Percentiles rank a stretch among this genome's conserved stretches.
phyloP scores from a whole-genome alignment of 2,329 filamentous ascomycete genomes.

The Epichloe glyceriae region DNA sequence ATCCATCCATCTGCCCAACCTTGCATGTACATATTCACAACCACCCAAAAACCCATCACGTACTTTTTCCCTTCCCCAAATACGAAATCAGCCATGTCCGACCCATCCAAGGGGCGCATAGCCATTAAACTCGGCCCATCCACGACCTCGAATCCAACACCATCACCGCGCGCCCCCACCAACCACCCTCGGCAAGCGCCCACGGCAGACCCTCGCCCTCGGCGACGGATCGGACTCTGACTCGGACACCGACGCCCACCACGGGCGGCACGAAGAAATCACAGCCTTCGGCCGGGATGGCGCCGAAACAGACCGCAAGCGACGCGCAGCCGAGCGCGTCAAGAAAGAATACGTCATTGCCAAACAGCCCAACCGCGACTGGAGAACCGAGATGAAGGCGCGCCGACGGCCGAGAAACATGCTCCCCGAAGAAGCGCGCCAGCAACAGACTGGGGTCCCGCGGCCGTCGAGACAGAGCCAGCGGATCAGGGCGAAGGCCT shows the following conservation, averaged over 20 bases:
- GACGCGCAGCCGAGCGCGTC: slow-evolving; percentile 12
- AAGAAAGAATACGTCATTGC: slow-evolving; percentile 41
- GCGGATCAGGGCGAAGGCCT: slow-evolving; percentile 40
- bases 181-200: slow-evolving; percentile 35
- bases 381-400: slow-evolving; percentile 41
- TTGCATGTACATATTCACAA: too few relatives aligned
- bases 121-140: slow-evolving; percentile 34
- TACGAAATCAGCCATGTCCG: slow-evolving; percentile 20
- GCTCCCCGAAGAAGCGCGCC: slow-evolving; percentile 42
- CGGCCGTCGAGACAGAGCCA: slow-evolving; percentile 19
- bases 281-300: slow-evolving; percentile 36
- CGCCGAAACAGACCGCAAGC: slow-evolving; percentile 26
- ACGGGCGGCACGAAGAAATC: slow-evolving; percentile 31
- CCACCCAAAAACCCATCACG: too few relatives aligned
- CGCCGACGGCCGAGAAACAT: slow-evolving; percentile 37
- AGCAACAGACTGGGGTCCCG: slow-evolving; percentile 20
- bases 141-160: slow-evolving; percentile 8
- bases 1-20: not conserved
- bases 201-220: slow-evolving; percentile 25
- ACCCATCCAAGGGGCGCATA: slow-evolving; percentile 27
- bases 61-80: not conserved
- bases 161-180: slow-evolving; percentile 18
- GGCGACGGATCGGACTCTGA: slow-evolving; percentile 31
- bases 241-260: slow-evolving; percentile 28
- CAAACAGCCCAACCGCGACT: slow-evolving; percentile 46